phyloP scores from a whole-genome alignment of 1,284 basidiomycete genomes.

The Marasmius sp. region DNA sequence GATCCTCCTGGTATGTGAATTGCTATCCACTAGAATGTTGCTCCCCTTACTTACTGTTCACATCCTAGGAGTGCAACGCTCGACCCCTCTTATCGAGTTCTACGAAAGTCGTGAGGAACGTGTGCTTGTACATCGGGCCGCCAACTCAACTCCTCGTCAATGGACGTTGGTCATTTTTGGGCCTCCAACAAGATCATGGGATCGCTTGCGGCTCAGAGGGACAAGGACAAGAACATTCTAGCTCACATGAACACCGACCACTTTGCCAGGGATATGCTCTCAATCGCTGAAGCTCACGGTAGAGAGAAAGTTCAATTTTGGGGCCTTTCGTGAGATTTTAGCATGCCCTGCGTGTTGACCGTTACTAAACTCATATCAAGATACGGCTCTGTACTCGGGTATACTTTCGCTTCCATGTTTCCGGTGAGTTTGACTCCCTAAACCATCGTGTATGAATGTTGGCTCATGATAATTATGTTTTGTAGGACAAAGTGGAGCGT shows the following conservation, averaged over 20 bases:
- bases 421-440: not conserved
- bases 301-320: conserved; percentile 48
- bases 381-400: conserved; percentile 13
- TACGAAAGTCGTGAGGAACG: conserved; percentile 32
- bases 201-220: conserved; percentile 28
- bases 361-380: not conserved
- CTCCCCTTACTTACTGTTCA: not conserved
- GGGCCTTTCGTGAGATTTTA: conserved; percentile 46
- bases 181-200: conserved; percentile 30
- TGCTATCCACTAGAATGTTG: not conserved
- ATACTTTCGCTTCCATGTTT: conserved; percentile 21
- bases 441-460: not conserved
- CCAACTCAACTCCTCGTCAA: conserved; percentile 23
- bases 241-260: conserved; percentile 42
- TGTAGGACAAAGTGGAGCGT: conserved; percentile 14
- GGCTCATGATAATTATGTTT: not conserved
- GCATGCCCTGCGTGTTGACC: not conserved
- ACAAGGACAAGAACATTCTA: conserved; percentile 26
- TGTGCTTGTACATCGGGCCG: conserved; percentile 21
- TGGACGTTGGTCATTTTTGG: conserved; percentile 26
- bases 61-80: conserved; percentile 29
- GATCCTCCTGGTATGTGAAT: conserved; percentile 39
- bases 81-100: conserved; percentile 32
- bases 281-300: conserved; percentile 43
- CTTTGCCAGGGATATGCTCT: conserved; percentile 49